These are phyloP conservation scores for Phytopythium chamaehyphon DNA, from an alignment of 352 stramenopile genomes.

Conservation along the genomic window DNA sequence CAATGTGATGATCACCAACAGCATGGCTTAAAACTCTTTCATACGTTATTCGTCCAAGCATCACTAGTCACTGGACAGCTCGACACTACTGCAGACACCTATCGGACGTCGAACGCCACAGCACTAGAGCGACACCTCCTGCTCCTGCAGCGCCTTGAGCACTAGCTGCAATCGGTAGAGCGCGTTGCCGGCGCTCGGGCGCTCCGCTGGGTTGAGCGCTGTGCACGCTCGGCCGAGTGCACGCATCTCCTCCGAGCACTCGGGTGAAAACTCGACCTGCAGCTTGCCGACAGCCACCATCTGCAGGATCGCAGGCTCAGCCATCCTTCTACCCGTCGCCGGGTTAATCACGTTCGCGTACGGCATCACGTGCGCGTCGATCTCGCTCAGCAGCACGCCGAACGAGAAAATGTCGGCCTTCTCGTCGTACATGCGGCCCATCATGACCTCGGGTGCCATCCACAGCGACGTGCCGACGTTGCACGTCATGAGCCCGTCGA, in stretches of 20 bases:
- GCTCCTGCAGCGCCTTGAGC: slow-evolving; percentile 19
- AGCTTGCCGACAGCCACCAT: slow-evolving; percentile 26
- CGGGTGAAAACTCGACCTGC: slow-evolving; percentile 32
- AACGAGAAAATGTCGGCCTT: slow-evolving; percentile 52
- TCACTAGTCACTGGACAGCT: too few species aligned
- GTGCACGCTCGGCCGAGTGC: slow-evolving; percentile 30
- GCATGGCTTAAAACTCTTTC: not conserved
- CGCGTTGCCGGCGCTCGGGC: slow-evolving; percentile 28
- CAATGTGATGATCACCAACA: not conserved
- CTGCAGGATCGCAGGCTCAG: slow-evolving; percentile 35
- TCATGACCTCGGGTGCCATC: slow-evolving; percentile 55
- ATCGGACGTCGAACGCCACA: not conserved
- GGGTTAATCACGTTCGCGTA: slow-evolving; percentile 31
- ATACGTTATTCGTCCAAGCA: not conserved
- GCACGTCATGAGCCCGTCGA: slow-evolving; percentile 37
- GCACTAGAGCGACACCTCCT: slow-evolving; percentile 28
- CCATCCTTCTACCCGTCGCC: slow-evolving; percentile 20
- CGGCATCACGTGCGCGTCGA: slow-evolving; percentile 41
- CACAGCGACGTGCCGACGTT: slow-evolving; percentile 46
- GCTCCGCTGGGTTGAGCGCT: slow-evolving; percentile 22
- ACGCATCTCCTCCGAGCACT: slow-evolving; percentile 17
- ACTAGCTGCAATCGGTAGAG: slow-evolving; percentile 29
- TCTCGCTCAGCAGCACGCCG: slow-evolving; percentile 40
- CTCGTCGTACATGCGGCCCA: slow-evolving; percentile 34
- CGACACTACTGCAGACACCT: not conserved